Evolutionary conservation across 768 basidiomycete genomes (phyloP).

Genomic region (Boletus eberwhitei): DNA sequence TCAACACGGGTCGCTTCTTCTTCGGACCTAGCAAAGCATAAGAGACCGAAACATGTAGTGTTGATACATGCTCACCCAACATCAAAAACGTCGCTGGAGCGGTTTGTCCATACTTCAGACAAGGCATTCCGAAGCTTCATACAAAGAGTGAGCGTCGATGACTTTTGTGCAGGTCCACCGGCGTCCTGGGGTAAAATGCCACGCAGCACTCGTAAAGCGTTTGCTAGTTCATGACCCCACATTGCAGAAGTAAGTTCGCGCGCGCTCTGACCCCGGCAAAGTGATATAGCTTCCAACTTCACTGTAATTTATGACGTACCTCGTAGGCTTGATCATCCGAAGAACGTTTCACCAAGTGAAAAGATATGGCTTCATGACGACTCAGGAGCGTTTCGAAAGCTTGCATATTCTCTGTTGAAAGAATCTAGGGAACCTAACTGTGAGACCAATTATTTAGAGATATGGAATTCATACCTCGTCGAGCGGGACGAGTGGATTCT

Average conservation of each 20-base stretch:
- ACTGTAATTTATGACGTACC: conserved; percentile 39
- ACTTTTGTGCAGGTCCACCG: conserved; percentile 22
- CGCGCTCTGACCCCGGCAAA: conserved; percentile 52
- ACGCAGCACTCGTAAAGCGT: conserved; percentile 57
- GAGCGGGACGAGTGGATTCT: conserved; percentile 48
- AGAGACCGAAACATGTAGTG: not conserved
- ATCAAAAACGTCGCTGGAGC: conserved; percentile 73
- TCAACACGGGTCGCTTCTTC: conserved; percentile 72
- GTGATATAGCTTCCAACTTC: not conserved
- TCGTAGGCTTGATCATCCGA: conserved; percentile 80
- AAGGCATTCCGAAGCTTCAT: conserved; percentile 59
- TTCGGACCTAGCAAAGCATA: conserved; percentile 48
- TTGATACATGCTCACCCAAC: conserved; percentile 53
- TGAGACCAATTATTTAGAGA: not conserved
- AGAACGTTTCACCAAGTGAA: conserved; percentile 67
- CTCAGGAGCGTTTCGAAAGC: conserved; percentile 57
- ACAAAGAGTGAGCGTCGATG: conserved; percentile 40
- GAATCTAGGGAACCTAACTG: conserved; percentile 39
- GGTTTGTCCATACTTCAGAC: conserved; percentile 70
- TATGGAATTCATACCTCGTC: conserved; percentile 56
- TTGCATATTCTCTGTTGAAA: conserved; percentile 46
- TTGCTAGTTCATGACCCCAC: conserved; percentile 82
- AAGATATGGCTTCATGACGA: conserved; percentile 61
- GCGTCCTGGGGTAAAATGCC: conserved; percentile 44
- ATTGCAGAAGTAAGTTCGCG: conserved; percentile 75